A percentile compares a stretch with the other conserved stretches of the same genome.
phyloP scores from a whole-genome alignment of 345 rosid species.

The Eucalyptus pauciflora region DNA sequence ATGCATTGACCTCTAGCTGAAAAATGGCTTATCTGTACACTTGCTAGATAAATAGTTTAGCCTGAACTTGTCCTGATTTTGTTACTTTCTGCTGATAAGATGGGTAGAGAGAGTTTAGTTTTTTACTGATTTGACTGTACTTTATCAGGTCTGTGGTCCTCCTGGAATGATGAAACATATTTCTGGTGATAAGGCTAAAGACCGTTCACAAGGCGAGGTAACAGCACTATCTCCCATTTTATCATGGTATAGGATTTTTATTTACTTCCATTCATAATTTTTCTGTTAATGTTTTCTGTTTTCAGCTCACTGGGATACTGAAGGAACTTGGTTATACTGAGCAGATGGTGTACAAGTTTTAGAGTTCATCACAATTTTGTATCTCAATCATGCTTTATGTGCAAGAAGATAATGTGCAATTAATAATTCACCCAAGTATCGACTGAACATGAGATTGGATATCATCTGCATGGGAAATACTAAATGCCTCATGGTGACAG shows the following conservation, averaged over 20 bases:
- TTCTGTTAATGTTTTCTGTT: background rate
- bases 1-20: background rate
- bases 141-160: slow-evolving; percentile 83
- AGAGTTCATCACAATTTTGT: background rate
- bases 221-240: background rate
- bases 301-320: slow-evolving; percentile 78
- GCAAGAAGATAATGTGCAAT: background rate
- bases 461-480: background rate
- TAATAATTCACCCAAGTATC: background rate
- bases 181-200: slow-evolving; percentile 89
- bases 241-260: background rate
- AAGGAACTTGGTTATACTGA: slow-evolving; percentile 80
- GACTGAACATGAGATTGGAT: background rate
- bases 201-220: slow-evolving; percentile 92
- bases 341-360: slow-evolving; percentile 93
- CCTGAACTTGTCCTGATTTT: background rate
- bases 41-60: background rate
- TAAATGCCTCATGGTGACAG: background rate
- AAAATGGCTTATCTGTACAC: background rate
- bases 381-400: background rate
- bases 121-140: background rate
- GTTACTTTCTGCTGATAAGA: background rate
- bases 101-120: background rate
- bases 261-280: background rate
- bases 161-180: slow-evolving; percentile 94